Percentiles rank a stretch among this genome's conserved stretches.
Evolutionary conservation across 768 basidiomycete species (phyloP).

Genomic region (Boletus barrowsii): DNA sequence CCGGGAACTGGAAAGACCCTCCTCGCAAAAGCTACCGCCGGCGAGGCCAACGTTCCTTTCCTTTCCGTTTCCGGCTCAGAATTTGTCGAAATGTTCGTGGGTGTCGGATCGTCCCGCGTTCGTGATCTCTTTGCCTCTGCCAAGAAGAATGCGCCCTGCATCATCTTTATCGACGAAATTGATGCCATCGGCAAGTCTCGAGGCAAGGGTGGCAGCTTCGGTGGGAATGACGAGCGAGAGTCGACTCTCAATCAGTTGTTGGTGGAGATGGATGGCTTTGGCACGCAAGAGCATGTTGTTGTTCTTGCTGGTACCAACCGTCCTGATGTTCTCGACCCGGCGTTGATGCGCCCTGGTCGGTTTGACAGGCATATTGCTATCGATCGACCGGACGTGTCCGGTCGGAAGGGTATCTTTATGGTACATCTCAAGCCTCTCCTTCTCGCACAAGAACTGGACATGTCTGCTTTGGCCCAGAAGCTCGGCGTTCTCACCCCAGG

Average conservation of each 20-base stretch:
- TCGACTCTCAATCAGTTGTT: slow-evolving; percentile 95
- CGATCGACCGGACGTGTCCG: slow-evolving; percentile 91
- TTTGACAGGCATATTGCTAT: slow-evolving; percentile 97
- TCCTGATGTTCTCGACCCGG: slow-evolving; percentile 93
- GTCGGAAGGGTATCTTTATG: slow-evolving; percentile 88
- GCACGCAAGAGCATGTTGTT: slow-evolving; percentile 94
- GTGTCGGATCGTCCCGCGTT: slow-evolving; percentile 95
- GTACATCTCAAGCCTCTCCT: slow-evolving; percentile 88
- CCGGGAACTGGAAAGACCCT: slow-evolving; percentile 99
- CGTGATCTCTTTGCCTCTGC: slow-evolving; percentile 97
- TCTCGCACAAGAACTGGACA: slow-evolving; percentile 53
- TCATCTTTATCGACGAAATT: slow-evolving; percentile 99
- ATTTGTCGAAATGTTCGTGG: slow-evolving; percentile 99
- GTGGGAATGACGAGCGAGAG: slow-evolving; percentile 97
- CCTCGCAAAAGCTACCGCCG: slow-evolving; percentile 96
- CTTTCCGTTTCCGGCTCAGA: slow-evolving; percentile 98
- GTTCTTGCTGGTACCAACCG: slow-evolving; percentile 96
- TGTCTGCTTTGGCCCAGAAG: slow-evolving; percentile 75
- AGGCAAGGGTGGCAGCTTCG: slow-evolving; percentile 71
- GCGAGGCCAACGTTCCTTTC: slow-evolving; percentile 97
- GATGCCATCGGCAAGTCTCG: slow-evolving; percentile 98
- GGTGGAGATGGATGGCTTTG: slow-evolving; percentile 99
- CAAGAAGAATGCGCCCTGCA: slow-evolving; percentile 96
- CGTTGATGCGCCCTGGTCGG: slow-evolving; percentile 94
- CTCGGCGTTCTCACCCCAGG: slow-evolving; percentile 95